A percentile compares a stretch with the other conserved stretches of the same genome.
Conservation (phyloP, 2,329 filamentous ascomycete species). For the Neoscytalidium dimidiatum region DNA sequence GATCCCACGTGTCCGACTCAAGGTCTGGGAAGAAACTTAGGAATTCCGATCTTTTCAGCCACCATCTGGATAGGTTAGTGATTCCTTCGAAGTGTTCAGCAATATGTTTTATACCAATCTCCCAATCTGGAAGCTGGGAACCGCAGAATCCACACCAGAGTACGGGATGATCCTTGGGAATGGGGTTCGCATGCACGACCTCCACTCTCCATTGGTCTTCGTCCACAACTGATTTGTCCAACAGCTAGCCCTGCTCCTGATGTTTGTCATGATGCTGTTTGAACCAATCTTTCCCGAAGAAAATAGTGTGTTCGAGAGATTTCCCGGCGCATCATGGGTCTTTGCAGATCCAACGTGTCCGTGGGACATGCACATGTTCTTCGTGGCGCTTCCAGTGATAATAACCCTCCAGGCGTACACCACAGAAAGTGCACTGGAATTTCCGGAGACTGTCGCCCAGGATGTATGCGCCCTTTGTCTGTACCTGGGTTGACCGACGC, state of each 20-base stretch:
- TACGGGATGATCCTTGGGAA: background rate
- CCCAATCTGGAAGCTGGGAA: background rate
- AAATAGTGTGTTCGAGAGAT: background rate
- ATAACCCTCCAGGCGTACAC: background rate
- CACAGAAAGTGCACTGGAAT: constrained; percentile 3
- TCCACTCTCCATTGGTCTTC: background rate
- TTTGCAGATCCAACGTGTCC: background rate
- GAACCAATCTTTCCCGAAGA: background rate
- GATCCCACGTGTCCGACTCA: too few species aligned
- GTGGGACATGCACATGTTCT: background rate
- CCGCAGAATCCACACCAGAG: background rate
- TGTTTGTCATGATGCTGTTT: background rate
- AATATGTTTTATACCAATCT: background rate
- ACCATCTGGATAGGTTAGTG: background rate
- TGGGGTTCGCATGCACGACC: background rate
- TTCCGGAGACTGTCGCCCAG: background rate
- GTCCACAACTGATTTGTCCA: too few species aligned
- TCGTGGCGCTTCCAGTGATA: constrained; percentile 6
- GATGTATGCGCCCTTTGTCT: background rate
- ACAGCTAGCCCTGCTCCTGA: too few species aligned
- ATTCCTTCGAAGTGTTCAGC: background rate
- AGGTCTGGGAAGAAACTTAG: too few species aligned
- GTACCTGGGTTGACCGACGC: too few species aligned
- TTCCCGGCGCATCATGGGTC: background rate
- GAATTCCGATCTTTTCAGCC: background rate